Conservation (phyloP, 306 rosid genomes). For the Hippophae gyantsensis region DNA sequence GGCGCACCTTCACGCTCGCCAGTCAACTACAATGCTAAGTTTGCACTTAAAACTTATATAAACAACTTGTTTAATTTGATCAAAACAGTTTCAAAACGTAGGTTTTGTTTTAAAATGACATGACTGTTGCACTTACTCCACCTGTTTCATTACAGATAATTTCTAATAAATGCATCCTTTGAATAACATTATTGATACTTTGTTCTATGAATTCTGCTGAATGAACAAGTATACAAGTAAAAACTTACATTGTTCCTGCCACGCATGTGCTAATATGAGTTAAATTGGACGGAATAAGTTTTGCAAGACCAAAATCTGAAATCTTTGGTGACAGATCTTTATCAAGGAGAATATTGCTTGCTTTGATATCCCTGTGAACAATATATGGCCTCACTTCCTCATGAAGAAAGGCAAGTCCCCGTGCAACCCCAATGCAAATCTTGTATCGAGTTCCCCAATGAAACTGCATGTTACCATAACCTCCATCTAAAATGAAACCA, state of each 20-base stretch:
- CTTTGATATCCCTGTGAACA: constrained; percentile 34
- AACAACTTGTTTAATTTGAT: no score
- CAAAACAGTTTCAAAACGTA: no score
- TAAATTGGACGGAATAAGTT: constrained; percentile 23
- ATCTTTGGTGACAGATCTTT: constrained; percentile 17
- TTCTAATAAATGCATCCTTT: neutral
- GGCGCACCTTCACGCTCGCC: no score
- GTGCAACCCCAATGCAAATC: constrained; percentile 25
- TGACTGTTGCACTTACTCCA: no score
- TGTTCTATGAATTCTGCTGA: neutral
- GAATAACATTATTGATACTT: neutral
- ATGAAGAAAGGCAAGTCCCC: constrained; percentile 30
- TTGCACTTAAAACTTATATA: no score
- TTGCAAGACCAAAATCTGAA: constrained; percentile 35
- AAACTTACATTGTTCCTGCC: constrained; percentile 30
- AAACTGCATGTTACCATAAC: constrained; percentile 2
- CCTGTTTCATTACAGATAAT: no score
- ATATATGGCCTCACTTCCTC: constrained; percentile 27
- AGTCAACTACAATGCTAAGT: no score
- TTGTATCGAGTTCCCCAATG: constrained; percentile 29
- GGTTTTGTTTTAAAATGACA: no score
- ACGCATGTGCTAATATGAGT: constrained; percentile 32
- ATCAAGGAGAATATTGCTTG: constrained; percentile 32
- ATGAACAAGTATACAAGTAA: neutral
- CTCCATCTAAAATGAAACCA: neutral